Base-by-base conservation (phyloP, 2,329 filamentous ascomycete species). In the Westerdykella aurantiaca region DNA sequence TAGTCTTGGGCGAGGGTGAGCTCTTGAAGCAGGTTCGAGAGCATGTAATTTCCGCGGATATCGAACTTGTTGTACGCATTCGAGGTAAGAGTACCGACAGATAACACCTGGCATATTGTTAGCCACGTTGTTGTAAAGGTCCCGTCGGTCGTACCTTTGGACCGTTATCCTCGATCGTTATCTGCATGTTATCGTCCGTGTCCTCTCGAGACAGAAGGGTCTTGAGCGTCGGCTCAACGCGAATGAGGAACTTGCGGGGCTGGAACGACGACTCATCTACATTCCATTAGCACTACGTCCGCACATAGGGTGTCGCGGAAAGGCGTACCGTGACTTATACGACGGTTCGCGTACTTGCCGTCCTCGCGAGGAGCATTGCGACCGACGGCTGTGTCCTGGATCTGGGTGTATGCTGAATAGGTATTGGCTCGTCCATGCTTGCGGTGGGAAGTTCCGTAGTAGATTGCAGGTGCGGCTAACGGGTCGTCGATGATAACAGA, bases 1-100 rank as follows among this genome's bases (percentile, higher is more conserved):
- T 88, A 90, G 64, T 94, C 86, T 73, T 95, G 85, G 52, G 93
- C 93, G 54, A 97, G 78, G 1, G 86, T 93, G 53, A 98, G 79
- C 70, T 98, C 93, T 69, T 98, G 93, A 34, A 97, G 77, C 37
- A 97, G 80, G 66, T 97, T 98, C 50, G 91, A 95, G 46, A 98
- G 79, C 85, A 95, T 94, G 69, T 98, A 98, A 25, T 88, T 97
- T 58, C 93, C 93, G 52, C 91, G 86, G 49, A 98, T 81, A 63
- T 97, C 90, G 67, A 91, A 89, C 51, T 83, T 82, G 61, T 90
- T 91, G 72, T 86, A 81, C 34, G 90, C 91, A 55, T 86, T 88
- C 31, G 90, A 96, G 17, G 80, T 84, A 22, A 86, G 85, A 3
- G 91, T 96, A 51, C 88, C 86, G 31, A 97, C 74, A 31, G 86